phyloP scores from a whole-genome alignment of 441 rosid species.

The Populus hybrid region DNA sequence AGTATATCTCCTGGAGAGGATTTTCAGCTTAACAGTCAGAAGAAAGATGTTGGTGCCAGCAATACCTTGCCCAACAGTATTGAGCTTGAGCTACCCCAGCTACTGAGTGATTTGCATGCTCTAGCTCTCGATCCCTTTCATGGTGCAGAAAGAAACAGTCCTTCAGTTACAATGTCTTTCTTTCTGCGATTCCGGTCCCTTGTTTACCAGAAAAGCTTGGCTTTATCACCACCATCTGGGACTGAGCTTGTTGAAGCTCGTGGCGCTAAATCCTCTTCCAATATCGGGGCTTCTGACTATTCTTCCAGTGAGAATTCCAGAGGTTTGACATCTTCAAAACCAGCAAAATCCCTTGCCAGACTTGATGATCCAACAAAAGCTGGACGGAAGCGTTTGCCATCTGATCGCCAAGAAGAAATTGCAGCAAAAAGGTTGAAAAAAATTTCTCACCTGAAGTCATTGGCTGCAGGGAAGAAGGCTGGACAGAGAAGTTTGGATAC shows the following conservation, averaged over 20 bases:
- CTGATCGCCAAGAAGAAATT: constrained; percentile 80
- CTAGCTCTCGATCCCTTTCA: constrained; percentile 72
- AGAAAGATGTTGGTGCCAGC: constrained; percentile 35
- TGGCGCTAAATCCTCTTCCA: constrained; percentile 28
- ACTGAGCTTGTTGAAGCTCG: constrained; percentile 34
- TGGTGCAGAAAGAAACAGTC: constrained; percentile 48
- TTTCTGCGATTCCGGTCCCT: constrained; percentile 71
- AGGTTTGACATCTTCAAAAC: constrained; percentile 42
- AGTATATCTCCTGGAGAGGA: constrained; percentile 38
- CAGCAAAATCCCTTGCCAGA: constrained; percentile 37
- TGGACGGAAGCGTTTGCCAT: constrained; percentile 69
- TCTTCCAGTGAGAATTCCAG: constrained; percentile 29
- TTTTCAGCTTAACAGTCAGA: constrained; percentile 22
- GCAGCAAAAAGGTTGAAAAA: constrained; percentile 72
- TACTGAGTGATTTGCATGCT: constrained; percentile 63
- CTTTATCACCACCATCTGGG: constrained; percentile 43
- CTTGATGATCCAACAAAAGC: constrained; percentile 60
- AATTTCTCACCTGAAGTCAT: constrained; percentile 43
- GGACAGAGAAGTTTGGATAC: constrained; percentile 36
- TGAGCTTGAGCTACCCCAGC: constrained; percentile 49
- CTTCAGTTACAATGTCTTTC: constrained; percentile 44
- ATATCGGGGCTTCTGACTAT: constrained; percentile 20
- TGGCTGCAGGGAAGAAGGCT: constrained; percentile 63
- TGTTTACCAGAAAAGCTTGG: constrained; percentile 75
- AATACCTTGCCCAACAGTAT: constrained; percentile 20